Evolutionary conservation across 768 basidiomycete species (phyloP).

Genomic region (Kwoniella botswanensis): DNA sequence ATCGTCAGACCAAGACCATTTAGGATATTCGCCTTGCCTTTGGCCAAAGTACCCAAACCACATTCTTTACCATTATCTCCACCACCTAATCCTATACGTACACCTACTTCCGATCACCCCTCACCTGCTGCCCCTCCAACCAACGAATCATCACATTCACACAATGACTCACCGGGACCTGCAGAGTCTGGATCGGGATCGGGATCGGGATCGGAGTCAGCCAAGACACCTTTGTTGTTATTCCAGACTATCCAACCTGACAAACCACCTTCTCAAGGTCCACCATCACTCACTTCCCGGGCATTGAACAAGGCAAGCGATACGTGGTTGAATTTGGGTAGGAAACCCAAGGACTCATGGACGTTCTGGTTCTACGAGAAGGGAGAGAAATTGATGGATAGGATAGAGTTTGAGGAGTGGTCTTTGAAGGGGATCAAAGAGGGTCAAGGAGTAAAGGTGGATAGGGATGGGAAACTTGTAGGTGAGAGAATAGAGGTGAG

Average conservation of each 20-base stretch:
- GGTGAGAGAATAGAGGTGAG: constrained; percentile 50
- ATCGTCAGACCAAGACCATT: constrained; percentile 31
- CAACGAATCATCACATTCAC: constrained; percentile 8
- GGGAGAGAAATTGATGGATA: constrained; percentile 59
- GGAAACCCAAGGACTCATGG: constrained; percentile 45
- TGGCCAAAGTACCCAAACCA: constrained; percentile 44
- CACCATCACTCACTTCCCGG: constrained; percentile 18
- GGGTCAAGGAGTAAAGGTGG: constrained; percentile 46
- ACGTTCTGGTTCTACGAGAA: constrained; percentile 52
- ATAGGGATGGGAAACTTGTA: constrained; percentile 29
- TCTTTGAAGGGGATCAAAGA: constrained; percentile 55
- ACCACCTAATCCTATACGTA: constrained; percentile 11
- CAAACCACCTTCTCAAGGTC: constrained; percentile 1
- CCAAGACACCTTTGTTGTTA: constrained; percentile 31
- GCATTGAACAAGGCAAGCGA: constrained; percentile 45
- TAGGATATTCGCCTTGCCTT: constrained; percentile 53
- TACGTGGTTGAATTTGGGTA: constrained; percentile 51
- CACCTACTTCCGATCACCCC: constrained; percentile 12
- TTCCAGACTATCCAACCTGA: constrained; percentile 46
- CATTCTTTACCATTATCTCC: constrained; percentile 1
- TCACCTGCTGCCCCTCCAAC: not conserved
- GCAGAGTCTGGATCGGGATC: not conserved
- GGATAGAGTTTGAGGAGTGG: constrained; percentile 60
- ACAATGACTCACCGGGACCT: not conserved
- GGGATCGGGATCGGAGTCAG: not conserved